Conservation (phyloP, 305 asterid genomes). For the Fraxinus ornus region DNA sequence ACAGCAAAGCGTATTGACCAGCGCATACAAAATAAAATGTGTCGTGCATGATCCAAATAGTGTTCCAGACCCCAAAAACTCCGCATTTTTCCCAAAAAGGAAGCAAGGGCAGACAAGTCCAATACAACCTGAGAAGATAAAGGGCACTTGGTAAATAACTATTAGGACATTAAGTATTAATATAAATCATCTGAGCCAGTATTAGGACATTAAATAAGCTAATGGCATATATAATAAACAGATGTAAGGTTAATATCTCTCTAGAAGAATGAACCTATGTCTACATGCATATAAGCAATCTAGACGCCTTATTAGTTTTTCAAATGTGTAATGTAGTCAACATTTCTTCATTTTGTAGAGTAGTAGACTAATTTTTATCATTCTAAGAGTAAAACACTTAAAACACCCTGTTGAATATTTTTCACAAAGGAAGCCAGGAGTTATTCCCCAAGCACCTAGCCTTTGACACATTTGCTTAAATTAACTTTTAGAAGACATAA, state of each 20-base stretch:
- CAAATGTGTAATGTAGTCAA: neutral
- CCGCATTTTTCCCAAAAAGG: constrained; percentile 78
- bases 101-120: constrained; percentile 85
- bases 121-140: constrained; percentile 52
- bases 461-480: neutral
- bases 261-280: neutral
- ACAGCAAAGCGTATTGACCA: constrained; percentile 71
- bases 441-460: neutral
- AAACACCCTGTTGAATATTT: neutral
- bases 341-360: neutral
- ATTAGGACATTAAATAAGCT: neutral
- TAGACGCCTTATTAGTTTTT: neutral
- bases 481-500: neutral
- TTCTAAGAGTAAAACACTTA: neutral
- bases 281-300: neutral
- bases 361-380: neutral
- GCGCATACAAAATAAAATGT: constrained; percentile 71
- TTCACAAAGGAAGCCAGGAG: neutral
- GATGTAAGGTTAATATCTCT: neutral
- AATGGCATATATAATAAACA: neutral
- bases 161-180: constrained; percentile 3
- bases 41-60: constrained; percentile 69
- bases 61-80: constrained; percentile 49
- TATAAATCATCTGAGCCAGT: neutral
- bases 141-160: neutral